Evolutionary conservation across 345 rosid species (phyloP).

Genomic region (Iberis pinnata): DNA sequence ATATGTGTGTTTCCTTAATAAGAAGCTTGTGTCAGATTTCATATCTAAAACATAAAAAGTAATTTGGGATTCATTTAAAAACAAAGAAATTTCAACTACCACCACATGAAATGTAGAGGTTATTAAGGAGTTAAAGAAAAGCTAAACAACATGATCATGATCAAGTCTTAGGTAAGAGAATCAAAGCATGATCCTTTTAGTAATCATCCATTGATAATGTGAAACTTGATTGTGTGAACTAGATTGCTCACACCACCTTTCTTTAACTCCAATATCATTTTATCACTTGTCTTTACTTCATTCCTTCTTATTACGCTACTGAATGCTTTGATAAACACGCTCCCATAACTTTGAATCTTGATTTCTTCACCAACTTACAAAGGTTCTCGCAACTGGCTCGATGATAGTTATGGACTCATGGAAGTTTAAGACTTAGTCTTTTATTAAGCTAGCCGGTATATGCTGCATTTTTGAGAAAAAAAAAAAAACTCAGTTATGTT

Average conservation of each 20-base stretch:
- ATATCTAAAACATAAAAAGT: no score
- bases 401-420: neutral
- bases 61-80: no score
- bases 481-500: neutral
- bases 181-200: no score
- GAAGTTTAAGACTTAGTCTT: conserved; percentile 18
- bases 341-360: neutral
- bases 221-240: conserved; percentile 23
- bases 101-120: no score
- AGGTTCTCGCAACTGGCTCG: conserved; percentile 3
- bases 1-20: no score
- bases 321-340: conserved; percentile 17
- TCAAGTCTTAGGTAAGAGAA: no score
- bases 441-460: conserved; percentile 6
- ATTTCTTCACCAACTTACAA: conserved; percentile 7
- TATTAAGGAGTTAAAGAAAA: no score
- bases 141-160: no score
- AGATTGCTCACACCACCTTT: neutral
- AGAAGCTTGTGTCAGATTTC: no score
- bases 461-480: conserved; percentile 17
- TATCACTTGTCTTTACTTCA: neutral
- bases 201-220: conserved; percentile 1
- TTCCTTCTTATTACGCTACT: conserved; percentile 19
- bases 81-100: no score
- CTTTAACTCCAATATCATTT: conserved; percentile 14